Base-by-base conservation (phyloP, 805 yeast species). In the Monosporozyma solicola region DNA sequence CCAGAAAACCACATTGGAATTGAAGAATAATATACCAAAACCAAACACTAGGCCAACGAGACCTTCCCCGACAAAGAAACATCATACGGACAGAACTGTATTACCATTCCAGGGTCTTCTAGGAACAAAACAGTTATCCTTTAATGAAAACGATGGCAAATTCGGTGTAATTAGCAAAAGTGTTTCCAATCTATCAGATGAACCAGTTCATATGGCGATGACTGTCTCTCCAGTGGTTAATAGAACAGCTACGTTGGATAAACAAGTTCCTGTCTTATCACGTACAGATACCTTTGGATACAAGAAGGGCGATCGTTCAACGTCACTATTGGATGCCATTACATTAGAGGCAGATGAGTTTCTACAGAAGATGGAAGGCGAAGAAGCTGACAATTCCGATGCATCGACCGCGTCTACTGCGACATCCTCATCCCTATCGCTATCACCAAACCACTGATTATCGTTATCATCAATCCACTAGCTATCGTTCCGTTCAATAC, bases 221-320 rank as follows among this genome's bases (percentile, higher is more conserved):
- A 43, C 10, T 25, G 46, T 43, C 9, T 43, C 46, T 5, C 46
- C 46, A 24, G 46, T 43, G 5, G 8, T 43, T 2, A 24, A 43
- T 43, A 43, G 46, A 24, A 11, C 46, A 5, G 11, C 15, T 15
- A 43, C 31, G 11, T 24, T 43, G 8, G 31, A 43, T 43, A 43
- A 43, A 9, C 45, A 41, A 11, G 41, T 20, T 10, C 55, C 55
- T 4, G 27, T 25, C 5, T 41, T 53, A 5, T 41, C 52, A 16
- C 35, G 51, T 47, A 10, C 32, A 9, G 55, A 53, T 27, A 49
- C 55, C 8, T 53, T 53, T 32, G 52, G 51, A 2, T 27, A 49
- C 20, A 15, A 24, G 29, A 25, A 15, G 5, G 39, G 22, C 24
- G 20, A 20, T 5, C 25, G 35, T 13, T 37, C 47, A 5, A 35